Base-by-base conservation (phyloP, 495 filamentous ascomycete species). In the Penicillium silybi region DNA sequence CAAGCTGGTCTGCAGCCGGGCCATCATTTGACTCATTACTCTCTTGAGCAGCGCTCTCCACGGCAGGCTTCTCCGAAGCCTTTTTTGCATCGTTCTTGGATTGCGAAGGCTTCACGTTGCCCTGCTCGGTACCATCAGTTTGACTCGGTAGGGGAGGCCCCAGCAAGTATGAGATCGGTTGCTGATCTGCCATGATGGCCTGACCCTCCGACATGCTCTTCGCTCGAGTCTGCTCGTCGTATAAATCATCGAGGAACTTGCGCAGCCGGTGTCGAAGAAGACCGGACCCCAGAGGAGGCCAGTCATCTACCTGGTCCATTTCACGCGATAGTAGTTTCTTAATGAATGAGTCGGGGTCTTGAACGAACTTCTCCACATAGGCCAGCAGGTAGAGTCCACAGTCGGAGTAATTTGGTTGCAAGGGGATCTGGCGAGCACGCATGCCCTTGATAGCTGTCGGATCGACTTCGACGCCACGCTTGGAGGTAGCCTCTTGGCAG, bases 331-430 rank as follows among this genome's bases (percentile, higher is more conserved):
- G 67, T 17, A 83, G 63, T 41, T 76, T 80, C n/a, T 55, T 58
- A 18, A 85, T 69, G 44, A 95, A 95, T 3, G 49, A 54, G 41
- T 85, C 79, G 4, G 90, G 90, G 45, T 85, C 60, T 44, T 80
- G 68, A 2, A 91, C 76, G 50, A 98, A 97, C 54, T 85, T 83
- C 56, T 88, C 81, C 22, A 93, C 65, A 54, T 97, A 98, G 3
- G 82, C 86, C 9, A 97, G 68, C 8, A 97, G 70, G 64, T 84
- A 97, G 1, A 96, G 65, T 2, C 93, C 93, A 63, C 93, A 98
- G 65, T 98, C 93, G 38, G 80, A 91, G 61, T 74, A 87, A 56
- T 97, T 98, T 13, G 81, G 71, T 67, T 98, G 93, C 45, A 81
- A 62, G 1, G 95, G 93, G 17, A 95, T 85, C 25, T 71, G 68